Conservation (phyloP, 495 filamentous ascomycete genomes). For the Neurospora africana region DNA sequence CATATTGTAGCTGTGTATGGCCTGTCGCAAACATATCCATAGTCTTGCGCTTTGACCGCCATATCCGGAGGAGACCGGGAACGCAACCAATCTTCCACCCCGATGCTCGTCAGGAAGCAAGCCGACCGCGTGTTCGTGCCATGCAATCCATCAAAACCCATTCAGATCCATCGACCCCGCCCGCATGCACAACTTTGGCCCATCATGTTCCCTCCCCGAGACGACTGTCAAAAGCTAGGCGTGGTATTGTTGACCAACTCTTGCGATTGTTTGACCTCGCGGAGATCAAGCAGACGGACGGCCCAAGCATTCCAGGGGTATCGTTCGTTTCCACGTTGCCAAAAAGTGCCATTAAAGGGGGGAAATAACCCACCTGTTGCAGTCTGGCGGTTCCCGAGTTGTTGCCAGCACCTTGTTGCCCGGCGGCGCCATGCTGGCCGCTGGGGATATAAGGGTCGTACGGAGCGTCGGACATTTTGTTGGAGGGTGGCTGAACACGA, state of each 20-base stretch:
- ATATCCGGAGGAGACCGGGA: background rate
- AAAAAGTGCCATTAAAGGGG: conserved; percentile 1
- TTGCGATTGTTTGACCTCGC: background rate
- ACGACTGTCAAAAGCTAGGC: background rate
- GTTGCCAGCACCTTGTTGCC: conserved; percentile 28
- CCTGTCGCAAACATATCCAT: background rate
- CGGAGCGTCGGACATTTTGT: conserved; percentile 53
- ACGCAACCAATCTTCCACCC: background rate
- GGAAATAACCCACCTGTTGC: conserved; percentile 60
- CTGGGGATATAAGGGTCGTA: conserved; percentile 90
- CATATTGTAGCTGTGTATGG: background rate
- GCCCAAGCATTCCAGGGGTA: background rate
- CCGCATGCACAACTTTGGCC: background rate
- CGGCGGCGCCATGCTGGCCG: conserved; percentile 38
- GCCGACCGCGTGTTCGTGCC: background rate
- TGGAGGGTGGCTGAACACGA: background rate
- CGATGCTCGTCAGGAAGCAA: background rate
- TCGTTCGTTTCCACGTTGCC: background rate
- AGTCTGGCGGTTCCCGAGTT: conserved; percentile 38
- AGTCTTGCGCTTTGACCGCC: background rate
- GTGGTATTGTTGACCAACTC: background rate
- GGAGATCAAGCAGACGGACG: background rate
- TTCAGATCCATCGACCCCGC: background rate
- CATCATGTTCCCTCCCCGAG: background rate
- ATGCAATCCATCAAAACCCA: background rate